Percentiles rank a stretch among this genome's conserved stretches.
phyloP scores from a whole-genome alignment of 257 asterid species.

The Ocimum tenuiflorum region DNA sequence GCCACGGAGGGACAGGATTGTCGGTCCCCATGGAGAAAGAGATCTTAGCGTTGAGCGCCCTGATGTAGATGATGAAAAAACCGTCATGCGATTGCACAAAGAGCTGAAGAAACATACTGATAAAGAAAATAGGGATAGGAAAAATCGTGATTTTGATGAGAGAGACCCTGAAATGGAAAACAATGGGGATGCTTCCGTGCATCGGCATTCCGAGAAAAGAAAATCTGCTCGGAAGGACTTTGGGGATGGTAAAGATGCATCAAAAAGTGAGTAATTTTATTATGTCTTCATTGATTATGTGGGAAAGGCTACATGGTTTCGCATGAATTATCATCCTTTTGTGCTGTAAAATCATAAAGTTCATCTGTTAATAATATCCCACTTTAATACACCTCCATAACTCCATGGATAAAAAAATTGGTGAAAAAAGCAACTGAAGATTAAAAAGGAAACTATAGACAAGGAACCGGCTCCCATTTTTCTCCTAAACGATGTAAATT shows the following conservation, averaged over 20 bases:
- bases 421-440: background rate
- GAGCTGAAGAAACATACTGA: conserved; percentile 76
- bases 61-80: conserved; percentile 73
- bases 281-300: conserved; percentile 8
- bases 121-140: conserved; percentile 62
- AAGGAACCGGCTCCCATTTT: background rate
- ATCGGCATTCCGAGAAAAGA: conserved; percentile 57
- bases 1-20: conserved; percentile 46
- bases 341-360: background rate
- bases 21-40: conserved; percentile 51
- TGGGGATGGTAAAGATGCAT: conserved; percentile 60
- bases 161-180: conserved; percentile 61
- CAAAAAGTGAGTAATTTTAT: conserved; percentile 63
- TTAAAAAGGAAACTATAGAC: background rate
- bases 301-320: conserved; percentile 9
- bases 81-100: conserved; percentile 55
- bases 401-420: background rate
- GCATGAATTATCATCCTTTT: conserved; percentile 13
- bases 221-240: conserved; percentile 58
- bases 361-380: background rate
- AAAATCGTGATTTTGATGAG: conserved; percentile 63
- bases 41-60: conserved; percentile 77
- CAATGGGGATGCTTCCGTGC: conserved; percentile 54
- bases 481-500: background rate
- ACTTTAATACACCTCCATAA: background rate